Evolutionary conservation across 169 alveolate species (phyloP), one percentile per base, ranked within the genome.

Genomic region (Plasmodium fragile): DNA sequence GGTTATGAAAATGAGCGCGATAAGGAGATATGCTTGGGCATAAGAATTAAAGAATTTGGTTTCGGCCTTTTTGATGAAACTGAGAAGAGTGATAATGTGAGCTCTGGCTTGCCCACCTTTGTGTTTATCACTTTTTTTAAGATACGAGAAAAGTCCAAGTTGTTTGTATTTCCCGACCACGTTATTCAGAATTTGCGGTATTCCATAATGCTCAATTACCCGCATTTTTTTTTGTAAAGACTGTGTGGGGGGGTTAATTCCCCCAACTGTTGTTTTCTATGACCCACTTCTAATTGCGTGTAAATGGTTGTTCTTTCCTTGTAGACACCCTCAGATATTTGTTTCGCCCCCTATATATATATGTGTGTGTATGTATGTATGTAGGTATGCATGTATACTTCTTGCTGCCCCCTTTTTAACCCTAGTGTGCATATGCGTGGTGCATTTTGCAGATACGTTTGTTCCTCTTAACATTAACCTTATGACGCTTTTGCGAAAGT

Each of bases 131-230:
- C 34, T 8, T 89, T 89, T 89, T 89, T 89, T 77, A 89, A 89
- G 72, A 78, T 89, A 59, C 36, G 90, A 28, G 89, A 89, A 28
- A 89, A 77, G 36, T 89, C 90, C 6, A 89, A 89, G 52, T 3
- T 32, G 22, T 77, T 89, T 39, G 69, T 77, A 22, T 89, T 89
- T 69, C 94, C 94, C 28, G 89, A 89, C 32, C 70, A 89, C 70
- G 81, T 89, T 25, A 78, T 72, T 39, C 85, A 89, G 49, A 89
- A 89, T 89, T 49, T 89, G 72, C 81, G 55, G 70, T 89, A 89
- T 43, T 32, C 94, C 81, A 89, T 89, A 39, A 78, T 77, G 94
- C 69, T 89, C 28, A 77, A 89, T 65, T 89, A 77, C 22, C 94
- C 94, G 30, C 82, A 89, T 6, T 77, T 45, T 79, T 59, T 89